Percentiles rank a stretch among this genome's conserved stretches.
Conservation (phyloP, 331 rosid species). For the Stylosanthes scabra region DNA sequence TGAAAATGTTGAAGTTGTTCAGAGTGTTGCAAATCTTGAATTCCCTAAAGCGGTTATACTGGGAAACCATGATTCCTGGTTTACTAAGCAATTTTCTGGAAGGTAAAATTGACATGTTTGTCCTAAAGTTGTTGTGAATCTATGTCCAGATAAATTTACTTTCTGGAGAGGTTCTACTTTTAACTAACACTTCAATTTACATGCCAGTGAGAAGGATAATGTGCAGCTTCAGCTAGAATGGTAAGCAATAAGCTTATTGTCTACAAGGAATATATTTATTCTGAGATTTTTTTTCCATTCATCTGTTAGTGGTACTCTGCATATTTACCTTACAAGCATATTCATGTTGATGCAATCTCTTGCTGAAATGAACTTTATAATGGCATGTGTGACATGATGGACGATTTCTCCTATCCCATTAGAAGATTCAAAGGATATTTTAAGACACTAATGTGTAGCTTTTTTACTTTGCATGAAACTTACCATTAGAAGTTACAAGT, state of each 20-base stretch:
- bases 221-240: conserved; percentile 96
- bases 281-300: conserved; percentile 11
- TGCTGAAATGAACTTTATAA: conserved; percentile 29
- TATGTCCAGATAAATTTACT: conserved; percentile 16
- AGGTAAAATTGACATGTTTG: conserved; percentile 58
- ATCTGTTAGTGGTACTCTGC: conserved; percentile 9
- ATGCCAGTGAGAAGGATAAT: conserved; percentile 74
- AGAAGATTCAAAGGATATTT: conserved; percentile 28
- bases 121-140: background rate
- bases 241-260: conserved; percentile 53
- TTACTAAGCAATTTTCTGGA: conserved; percentile 70
- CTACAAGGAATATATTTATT: conserved; percentile 36
- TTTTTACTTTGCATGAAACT: conserved; percentile 20
- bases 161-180: conserved; percentile 15
- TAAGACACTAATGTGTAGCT: conserved; percentile 1
- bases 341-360: background rate
- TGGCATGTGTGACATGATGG: conserved; percentile 13
- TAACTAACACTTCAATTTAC: conserved; percentile 46
- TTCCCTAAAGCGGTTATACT: conserved; percentile 82
- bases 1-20: conserved; percentile 86
- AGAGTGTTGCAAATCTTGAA: conserved; percentile 65
- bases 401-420: conserved; percentile 11
- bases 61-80: conserved; percentile 98
- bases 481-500: conserved; percentile 25
- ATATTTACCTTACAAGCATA: conserved; percentile 9